Evolutionary conservation across 225 moss, liverwort and hornwort genomes (phyloP).

Genomic region (Marchantia paleacea): DNA sequence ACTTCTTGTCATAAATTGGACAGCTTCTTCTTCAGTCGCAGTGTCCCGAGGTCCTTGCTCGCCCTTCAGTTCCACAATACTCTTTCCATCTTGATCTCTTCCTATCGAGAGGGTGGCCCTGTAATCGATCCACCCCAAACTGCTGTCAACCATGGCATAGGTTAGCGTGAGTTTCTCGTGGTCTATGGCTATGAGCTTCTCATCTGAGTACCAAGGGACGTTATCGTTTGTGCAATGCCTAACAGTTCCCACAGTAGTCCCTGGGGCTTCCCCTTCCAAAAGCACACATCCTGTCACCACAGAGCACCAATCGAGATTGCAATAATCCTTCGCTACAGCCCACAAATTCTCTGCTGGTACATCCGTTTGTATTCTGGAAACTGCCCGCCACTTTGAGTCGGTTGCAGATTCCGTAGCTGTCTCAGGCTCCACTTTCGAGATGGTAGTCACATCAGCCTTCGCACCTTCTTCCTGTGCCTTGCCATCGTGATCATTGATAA

Average conservation of each 20-base stretch:
- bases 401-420: too few species aligned
- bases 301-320: conserved; percentile 2
- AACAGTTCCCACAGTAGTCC: conserved; percentile 1
- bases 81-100: background rate
- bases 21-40: background rate
- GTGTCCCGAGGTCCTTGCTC: background rate
- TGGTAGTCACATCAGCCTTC: too few species aligned
- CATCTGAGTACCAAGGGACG: conserved; percentile 1
- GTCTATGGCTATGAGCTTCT: conserved; percentile 1
- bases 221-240: background rate
- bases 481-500: too few species aligned
- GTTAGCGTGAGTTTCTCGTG: background rate
- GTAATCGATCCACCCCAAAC: conserved; percentile 7
- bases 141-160: conserved; percentile 2
- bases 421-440: too few species aligned
- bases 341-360: background rate
- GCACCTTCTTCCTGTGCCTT: too few species aligned
- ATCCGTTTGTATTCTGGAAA: background rate
- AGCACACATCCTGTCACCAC: background rate
- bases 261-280: conserved; percentile 5
- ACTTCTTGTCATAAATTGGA: background rate
- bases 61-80: background rate
- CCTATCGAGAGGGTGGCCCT: conserved; percentile 2
- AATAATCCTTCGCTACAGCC: background rate
- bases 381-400: background rate